Evolutionary conservation across 805 yeast genomes (phyloP), one percentile per base, ranked within the genome.

Genomic region (Sungouiella blattae): DNA sequence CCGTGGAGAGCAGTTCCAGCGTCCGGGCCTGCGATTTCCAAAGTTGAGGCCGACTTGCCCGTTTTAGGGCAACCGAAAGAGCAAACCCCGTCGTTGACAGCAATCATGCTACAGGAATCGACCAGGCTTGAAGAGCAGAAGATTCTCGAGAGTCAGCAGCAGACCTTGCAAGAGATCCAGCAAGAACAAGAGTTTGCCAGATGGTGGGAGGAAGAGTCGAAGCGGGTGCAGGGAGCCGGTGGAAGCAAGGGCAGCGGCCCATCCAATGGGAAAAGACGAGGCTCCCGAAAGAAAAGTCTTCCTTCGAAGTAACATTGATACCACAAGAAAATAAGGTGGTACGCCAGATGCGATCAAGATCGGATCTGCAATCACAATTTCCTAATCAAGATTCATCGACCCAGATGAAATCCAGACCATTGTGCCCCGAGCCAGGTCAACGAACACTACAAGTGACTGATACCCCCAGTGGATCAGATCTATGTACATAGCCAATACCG

Each of bases 151-250:
- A 41, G 43, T 1, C 57, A 58, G 18, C 44, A 57, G 9, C 67
- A 67, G 36, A 68, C 85, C 1, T 57, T 85, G 28, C 79, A 75
- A 30, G 95, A 88, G 39, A 73, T 83, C 30, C 82, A 80, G 52
- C 81, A 80, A 45, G 96, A 88, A 44, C 86, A 85, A 50, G 87
- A 81, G 52, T 88, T 88, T 64, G 88, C 81, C 18, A 72, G 64
- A 40, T 88, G 96, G 96, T 88, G 95, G 89, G 83, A 76, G 24
- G 78, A 76, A 44, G 96, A 88, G 51, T 71, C 87, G 36, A 67
- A 67, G n/a, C 67, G 73, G 33, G 83, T 82, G 6, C 91, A 83
- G 52, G 50, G 9, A 24, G 41, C 26, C 40, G 44, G 26, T 36
- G 33, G 15, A 35, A 39, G 8, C 38, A 44, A n/a, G 35, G 38